Evolutionary conservation across 208 protist genomes (phyloP), one percentile per base, ranked within the genome.

Genomic region (Leishmania major): DNA sequence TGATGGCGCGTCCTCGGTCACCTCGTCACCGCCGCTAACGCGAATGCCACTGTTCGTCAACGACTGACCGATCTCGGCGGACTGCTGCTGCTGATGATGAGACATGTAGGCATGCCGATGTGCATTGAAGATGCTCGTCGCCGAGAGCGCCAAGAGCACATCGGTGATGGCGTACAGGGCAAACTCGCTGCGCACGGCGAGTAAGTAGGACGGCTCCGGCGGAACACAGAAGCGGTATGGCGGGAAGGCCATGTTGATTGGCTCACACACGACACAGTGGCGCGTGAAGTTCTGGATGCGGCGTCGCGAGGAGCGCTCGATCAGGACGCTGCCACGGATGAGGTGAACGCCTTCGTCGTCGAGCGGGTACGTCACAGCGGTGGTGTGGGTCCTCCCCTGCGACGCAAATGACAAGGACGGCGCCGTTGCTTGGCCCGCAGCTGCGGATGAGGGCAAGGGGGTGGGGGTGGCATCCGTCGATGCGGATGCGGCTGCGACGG

Each of bases 141-240:
- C 87, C 1, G 91, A 84, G 78, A 97, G 80, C 40, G 91, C 91
- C 31, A 95, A 35, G 73, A 97, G 78, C n/a, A 92, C 92, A 66
- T 97, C 94, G 5, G 67, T 86, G 82, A 95, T 93, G 28, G 93
- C 67, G 73, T 91, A 87, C 80, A 96, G 90, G 2, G 77, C 86
- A 25, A 91, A 89, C 66, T 89, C 88, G 70, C 81, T 76, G n/a
- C 89, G 88, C 64, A 90, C 88, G 53, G 88, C 90, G 1, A 82
- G 77, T n/a, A 90, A 67, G 79, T 97, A 95, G 37, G 95, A 60
- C 43, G 94, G 94, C 86, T 97, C 94, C 0, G 94, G 94, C 2
- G 94, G 94, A 0, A 97, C 79, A 59, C 94, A 89, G 75, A 91
- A 94, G 31, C 84, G 85, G 78, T 97, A 97, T 0, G 91, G 89